phyloP scores from a whole-genome alignment of 257 asterid genomes.

The Thymus quinquecostatus region DNA sequence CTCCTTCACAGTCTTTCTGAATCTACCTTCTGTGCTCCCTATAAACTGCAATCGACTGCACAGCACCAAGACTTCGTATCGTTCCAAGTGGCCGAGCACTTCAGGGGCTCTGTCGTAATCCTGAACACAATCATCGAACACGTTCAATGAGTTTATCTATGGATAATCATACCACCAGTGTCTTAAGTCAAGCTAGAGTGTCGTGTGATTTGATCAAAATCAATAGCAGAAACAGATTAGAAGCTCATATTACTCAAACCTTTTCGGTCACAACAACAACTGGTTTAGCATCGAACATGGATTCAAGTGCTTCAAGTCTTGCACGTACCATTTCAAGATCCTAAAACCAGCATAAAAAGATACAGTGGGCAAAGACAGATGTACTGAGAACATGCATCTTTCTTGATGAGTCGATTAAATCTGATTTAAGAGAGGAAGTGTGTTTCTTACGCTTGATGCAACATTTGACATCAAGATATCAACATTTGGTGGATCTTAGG shows the following conservation, averaged over 20 bases:
- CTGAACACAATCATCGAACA: slow-evolving; percentile 37
- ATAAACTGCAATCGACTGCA: slow-evolving; percentile 65
- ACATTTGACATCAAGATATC: slow-evolving; percentile 1
- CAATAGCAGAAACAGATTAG: background rate
- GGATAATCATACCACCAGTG: background rate
- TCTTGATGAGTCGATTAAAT: slow-evolving; percentile 7
- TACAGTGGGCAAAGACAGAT: background rate
- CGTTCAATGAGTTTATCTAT: background rate
- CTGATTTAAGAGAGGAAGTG: background rate
- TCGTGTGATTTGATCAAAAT: background rate
- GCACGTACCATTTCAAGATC: slow-evolving; percentile 57
- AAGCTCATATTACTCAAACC: slow-evolving; percentile 41
- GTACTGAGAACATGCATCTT: background rate
- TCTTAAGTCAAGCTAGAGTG: background rate
- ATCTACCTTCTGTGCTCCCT: slow-evolving; percentile 57
- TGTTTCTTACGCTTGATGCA: slow-evolving; percentile 7
- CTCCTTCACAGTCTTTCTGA: slow-evolving; percentile 50
- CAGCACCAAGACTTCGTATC: slow-evolving; percentile 66
- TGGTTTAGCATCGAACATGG: slow-evolving; percentile 55
- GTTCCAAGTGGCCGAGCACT: slow-evolving; percentile 46
- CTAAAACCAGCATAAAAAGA: slow-evolving; percentile 37
- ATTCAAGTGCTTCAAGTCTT: slow-evolving; percentile 67
- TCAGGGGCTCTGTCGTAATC: slow-evolving; percentile 88
- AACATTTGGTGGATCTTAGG: slow-evolving; percentile 13
- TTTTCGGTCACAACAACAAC: slow-evolving; percentile 80